Conservation (phyloP, 2,329 filamentous ascomycete species). For the Tolypocladium pustulatum region DNA sequence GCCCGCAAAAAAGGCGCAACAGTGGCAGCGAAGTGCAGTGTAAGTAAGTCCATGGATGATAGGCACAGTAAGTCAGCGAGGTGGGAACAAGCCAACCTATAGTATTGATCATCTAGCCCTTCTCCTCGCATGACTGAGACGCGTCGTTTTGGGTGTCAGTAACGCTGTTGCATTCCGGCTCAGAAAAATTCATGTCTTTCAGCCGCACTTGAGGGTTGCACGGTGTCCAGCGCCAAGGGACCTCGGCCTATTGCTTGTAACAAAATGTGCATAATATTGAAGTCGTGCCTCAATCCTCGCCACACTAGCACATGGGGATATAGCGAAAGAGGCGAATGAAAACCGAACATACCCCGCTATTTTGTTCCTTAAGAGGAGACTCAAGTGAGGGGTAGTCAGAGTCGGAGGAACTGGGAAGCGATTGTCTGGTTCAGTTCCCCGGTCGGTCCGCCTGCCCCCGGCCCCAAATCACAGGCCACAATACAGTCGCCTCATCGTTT, state of each 20-base stretch:
- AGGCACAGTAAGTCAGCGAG: too few relatives aligned
- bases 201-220: background rate
- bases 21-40: too few relatives aligned
- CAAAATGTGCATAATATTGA: background rate
- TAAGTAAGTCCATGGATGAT: too few relatives aligned
- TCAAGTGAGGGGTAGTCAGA: background rate
- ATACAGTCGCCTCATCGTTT: background rate
- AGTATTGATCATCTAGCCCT: too few relatives aligned
- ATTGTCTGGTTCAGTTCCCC: background rate
- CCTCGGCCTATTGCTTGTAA: background rate
- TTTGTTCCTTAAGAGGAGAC: background rate
- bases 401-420: background rate
- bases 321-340: background rate
- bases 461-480: background rate
- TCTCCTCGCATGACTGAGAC: background rate
- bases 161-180: background rate
- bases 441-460: background rate
- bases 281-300: background rate
- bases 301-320: background rate
- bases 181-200: background rate
- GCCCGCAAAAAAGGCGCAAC: too few relatives aligned
- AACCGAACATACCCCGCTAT: background rate
- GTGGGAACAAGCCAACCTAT: too few relatives aligned
- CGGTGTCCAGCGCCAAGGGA: background rate
- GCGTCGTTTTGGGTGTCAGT: background rate